A percentile compares a stretch with the other conserved stretches of the same genome.
phyloP scores from a whole-genome alignment of 176 grass and related monocot genomes.

The Saccharum officinarum region DNA sequence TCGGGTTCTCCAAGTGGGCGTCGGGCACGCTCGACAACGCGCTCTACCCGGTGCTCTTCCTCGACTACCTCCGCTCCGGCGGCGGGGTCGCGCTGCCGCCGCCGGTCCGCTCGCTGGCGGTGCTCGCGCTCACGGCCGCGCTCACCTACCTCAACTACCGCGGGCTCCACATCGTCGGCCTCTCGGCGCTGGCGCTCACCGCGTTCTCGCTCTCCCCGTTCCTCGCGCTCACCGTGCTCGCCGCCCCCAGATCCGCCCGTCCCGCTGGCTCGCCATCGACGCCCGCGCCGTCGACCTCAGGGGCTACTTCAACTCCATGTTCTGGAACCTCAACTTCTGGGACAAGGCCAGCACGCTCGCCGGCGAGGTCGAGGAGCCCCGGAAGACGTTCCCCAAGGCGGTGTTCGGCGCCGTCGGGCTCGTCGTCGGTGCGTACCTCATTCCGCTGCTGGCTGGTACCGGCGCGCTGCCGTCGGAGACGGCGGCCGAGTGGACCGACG shows the following conservation, averaged over 20 bases:
- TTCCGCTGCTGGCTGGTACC: constrained; percentile 80
- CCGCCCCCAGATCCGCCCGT: constrained; percentile 64
- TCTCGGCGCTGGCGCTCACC: constrained; percentile 77
- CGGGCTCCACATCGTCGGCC: constrained; percentile 77
- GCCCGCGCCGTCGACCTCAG: constrained; percentile 40
- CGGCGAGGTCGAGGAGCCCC: constrained; percentile 46
- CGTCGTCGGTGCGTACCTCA: constrained; percentile 72
- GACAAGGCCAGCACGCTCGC: constrained; percentile 95
- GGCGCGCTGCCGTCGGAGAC: constrained; percentile 59
- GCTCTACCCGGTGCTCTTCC: constrained; percentile 91
- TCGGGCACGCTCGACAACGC: constrained; percentile 96
- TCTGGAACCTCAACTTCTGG: constrained; percentile 99
- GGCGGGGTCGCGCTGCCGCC: not conserved
- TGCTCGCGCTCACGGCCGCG: constrained; percentile 59
- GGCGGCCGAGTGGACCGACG: constrained; percentile 75
- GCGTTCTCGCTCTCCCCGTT: constrained; percentile 93
- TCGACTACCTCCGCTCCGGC: constrained; percentile 76
- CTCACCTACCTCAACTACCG: constrained; percentile 95
- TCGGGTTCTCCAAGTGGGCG: constrained; percentile 85
- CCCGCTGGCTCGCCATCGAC: constrained; percentile 76
- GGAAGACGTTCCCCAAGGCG: constrained; percentile 74
- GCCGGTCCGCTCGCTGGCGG: constrained; percentile 28
- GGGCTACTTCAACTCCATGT: constrained; percentile 93
- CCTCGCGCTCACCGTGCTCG: constrained; percentile 67
- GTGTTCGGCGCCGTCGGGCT: constrained; percentile 73